Percentiles rank a stretch among this genome's conserved stretches.
Conservation (phyloP, 2,329 filamentous ascomycete species). For the Aplosporella prunicola region DNA sequence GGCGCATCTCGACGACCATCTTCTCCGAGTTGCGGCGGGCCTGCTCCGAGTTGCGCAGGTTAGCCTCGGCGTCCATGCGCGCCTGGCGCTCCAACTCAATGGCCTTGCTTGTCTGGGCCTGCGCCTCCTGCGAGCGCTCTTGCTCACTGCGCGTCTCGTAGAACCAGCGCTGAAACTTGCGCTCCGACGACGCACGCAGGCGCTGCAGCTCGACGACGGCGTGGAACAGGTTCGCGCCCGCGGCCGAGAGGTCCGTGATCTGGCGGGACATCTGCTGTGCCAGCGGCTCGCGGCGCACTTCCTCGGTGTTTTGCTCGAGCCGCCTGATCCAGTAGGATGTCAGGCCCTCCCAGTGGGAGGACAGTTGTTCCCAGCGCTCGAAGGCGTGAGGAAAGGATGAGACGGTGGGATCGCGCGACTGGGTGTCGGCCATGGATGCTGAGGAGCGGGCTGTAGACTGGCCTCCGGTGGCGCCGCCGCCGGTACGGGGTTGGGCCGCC, state of each 20-base stretch:
- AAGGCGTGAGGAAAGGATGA: conserved; percentile 92
- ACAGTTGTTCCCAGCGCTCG: conserved; percentile 92
- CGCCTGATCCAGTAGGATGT: conserved; percentile 96
- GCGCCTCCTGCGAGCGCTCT: conserved; percentile 73
- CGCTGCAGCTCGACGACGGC: conserved; percentile 94
- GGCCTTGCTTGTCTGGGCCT: conserved; percentile 66
- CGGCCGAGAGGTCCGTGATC: conserved; percentile 93
- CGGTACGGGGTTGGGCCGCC: conserved; percentile 24
- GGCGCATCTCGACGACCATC: conserved; percentile 78
- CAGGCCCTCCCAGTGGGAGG: conserved; percentile 94
- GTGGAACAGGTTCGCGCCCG: conserved; percentile 93
- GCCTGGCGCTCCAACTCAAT: conserved; percentile 66
- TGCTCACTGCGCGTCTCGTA: conserved; percentile 87
- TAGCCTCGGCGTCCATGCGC: conserved; percentile 56
- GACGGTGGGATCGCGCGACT: conserved; percentile 27
- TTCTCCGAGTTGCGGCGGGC: conserved; percentile 65
- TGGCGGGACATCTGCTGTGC: conserved; percentile 85
- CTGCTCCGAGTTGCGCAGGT: conserved; percentile 56
- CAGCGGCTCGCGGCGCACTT: conserved; percentile 71
- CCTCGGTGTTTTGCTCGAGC: conserved; percentile 80
- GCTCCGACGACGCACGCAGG: conserved; percentile 84
- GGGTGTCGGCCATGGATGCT: conserved; percentile 18
- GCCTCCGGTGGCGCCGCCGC: conserved; percentile 17
- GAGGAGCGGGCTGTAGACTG: conserved; percentile 16
- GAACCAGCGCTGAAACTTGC: conserved; percentile 98